Conservation (phyloP, 2,329 filamentous ascomycete genomes). For the Paraconiothyrium brasiliense region DNA sequence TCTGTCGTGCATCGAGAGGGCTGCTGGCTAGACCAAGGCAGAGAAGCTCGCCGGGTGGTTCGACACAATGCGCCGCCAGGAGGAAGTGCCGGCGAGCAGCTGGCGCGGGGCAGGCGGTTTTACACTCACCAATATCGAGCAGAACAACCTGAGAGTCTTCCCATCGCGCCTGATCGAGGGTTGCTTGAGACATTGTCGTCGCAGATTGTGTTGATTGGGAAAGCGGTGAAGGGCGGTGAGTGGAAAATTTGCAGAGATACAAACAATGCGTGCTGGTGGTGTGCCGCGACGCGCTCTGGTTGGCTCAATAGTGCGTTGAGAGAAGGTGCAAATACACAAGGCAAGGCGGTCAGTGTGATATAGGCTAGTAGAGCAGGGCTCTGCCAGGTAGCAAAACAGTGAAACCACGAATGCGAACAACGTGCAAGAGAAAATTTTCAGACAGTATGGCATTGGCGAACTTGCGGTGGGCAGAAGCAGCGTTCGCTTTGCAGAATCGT, state of each 20-base stretch:
- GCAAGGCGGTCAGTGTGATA: slow-evolving; percentile 39
- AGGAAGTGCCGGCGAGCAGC: slow-evolving; percentile 24
- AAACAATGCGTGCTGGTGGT: slow-evolving; percentile 25
- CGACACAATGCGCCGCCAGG: slow-evolving; percentile 12
- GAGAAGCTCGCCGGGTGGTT: slow-evolving; percentile 15
- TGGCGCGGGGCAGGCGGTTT: slow-evolving; percentile 15
- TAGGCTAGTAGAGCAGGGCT: slow-evolving; percentile 23
- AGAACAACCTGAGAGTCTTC: slow-evolving; percentile 58
- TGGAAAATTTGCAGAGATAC: slow-evolving; percentile 34
- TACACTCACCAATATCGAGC: slow-evolving; percentile 67
- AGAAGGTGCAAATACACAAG: slow-evolving; percentile 19
- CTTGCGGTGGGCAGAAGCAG: neutral
- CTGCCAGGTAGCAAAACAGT: slow-evolving; percentile 20
- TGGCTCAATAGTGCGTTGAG: slow-evolving; percentile 31
- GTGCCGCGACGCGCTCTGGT: slow-evolving; percentile 37
- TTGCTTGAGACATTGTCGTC: slow-evolving; percentile 38
- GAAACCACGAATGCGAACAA: slow-evolving; percentile 10
- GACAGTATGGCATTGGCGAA: neutral
- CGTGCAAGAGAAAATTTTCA: slow-evolving; percentile 5
- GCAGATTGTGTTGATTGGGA: slow-evolving; percentile 30
- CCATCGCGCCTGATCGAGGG: slow-evolving; percentile 43
- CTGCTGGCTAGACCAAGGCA: slow-evolving; percentile 31
- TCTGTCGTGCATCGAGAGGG: slow-evolving; percentile 27
- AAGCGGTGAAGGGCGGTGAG: slow-evolving; percentile 48
- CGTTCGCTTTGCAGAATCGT: neutral